These are phyloP conservation scores for Rhodotorula taiwanensis DNA, from an alignment of 768 basidiomycete genomes.

Conservation along the genomic window DNA sequence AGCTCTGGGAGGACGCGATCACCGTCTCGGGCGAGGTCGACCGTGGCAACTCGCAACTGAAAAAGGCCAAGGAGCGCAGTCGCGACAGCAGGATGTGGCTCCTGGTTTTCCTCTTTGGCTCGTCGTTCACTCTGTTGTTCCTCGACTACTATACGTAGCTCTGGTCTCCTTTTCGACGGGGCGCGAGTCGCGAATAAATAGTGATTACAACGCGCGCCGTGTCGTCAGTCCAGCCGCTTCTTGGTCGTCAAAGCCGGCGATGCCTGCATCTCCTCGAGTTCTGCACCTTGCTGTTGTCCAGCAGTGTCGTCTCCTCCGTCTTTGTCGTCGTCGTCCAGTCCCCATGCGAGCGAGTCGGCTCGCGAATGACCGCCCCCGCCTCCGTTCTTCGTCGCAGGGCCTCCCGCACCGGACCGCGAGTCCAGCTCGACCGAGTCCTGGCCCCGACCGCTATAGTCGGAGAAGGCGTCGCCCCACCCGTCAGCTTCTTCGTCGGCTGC, in stretches of 20 bases:
- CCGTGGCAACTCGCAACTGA: conserved; percentile 82
- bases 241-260: neutral
- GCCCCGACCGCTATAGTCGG: neutral
- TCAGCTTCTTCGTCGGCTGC: neutral
- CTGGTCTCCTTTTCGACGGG: too few species aligned
- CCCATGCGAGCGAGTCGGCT: neutral
- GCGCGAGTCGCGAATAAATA: too few species aligned
- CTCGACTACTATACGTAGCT: conserved; percentile 64
- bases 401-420: neutral
- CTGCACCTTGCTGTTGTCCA: neutral
- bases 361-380: neutral
- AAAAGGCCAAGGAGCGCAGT: conserved; percentile 77
- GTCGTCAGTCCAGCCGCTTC: conserved; percentile 7
- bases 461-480: conserved; percentile 4
- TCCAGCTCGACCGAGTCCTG: too few species aligned
- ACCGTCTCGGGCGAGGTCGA: conserved; percentile 76
- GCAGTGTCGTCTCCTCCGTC: neutral
- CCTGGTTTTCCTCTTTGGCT: conserved; percentile 82
- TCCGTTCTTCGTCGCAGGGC: neutral
- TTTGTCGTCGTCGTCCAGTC: conserved; percentile 2
- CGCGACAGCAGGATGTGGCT: conserved; percentile 84
- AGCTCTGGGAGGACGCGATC: conserved; percentile 89
- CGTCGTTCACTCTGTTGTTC: conserved; percentile 84
- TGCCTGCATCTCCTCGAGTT: conserved; percentile 4
- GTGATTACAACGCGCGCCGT: neutral